Conservation (phyloP, 1,284 basidiomycete genomes). For the Anthracocystis walkeri region DNA sequence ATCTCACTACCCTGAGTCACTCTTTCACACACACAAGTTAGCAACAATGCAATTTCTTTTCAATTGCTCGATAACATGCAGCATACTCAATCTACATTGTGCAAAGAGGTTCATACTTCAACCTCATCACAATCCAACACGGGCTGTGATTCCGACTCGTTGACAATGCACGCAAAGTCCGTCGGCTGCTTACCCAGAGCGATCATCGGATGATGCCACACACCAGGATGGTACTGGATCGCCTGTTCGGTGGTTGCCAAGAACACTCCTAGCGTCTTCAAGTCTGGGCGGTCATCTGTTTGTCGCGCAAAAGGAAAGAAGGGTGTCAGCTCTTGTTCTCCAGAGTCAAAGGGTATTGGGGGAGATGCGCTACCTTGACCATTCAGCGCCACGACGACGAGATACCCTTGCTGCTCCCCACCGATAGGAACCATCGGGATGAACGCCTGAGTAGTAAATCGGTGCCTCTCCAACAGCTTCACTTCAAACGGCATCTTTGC, state of each 20-base stretch:
- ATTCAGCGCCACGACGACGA: slow-evolving; percentile 64
- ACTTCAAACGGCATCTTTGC: slow-evolving; percentile 48
- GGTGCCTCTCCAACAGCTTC: slow-evolving; percentile 62
- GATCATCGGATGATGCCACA: slow-evolving; percentile 66
- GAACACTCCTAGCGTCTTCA: slow-evolving; percentile 57
- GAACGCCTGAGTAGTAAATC: slow-evolving; percentile 64
- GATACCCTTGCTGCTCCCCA: slow-evolving; percentile 48
- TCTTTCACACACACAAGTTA: not conserved
- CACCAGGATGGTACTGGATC: slow-evolving; percentile 61
- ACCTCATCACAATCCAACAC: slow-evolving; percentile 58
- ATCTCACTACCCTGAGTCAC: slow-evolving; percentile 23
- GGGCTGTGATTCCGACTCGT: slow-evolving; percentile 49
- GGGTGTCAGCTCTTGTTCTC: slow-evolving; percentile 7
- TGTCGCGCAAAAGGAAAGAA: not conserved
- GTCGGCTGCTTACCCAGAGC: slow-evolving; percentile 52
- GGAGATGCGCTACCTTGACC: slow-evolving; percentile 52
- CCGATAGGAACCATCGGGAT: slow-evolving; percentile 50
- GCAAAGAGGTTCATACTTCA: slow-evolving; percentile 18
- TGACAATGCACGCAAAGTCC: slow-evolving; percentile 65
- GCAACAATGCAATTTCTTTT: not conserved
- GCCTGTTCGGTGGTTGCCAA: slow-evolving; percentile 54
- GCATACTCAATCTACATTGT: not conserved
- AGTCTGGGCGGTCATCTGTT: slow-evolving; percentile 62
- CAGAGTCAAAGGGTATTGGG: too few relatives aligned
- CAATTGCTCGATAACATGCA: not conserved